These are phyloP conservation scores for Oropetium thomaeum DNA, from an alignment of 176 grass and related monocot genomes.

Conservation along the genomic window DNA sequence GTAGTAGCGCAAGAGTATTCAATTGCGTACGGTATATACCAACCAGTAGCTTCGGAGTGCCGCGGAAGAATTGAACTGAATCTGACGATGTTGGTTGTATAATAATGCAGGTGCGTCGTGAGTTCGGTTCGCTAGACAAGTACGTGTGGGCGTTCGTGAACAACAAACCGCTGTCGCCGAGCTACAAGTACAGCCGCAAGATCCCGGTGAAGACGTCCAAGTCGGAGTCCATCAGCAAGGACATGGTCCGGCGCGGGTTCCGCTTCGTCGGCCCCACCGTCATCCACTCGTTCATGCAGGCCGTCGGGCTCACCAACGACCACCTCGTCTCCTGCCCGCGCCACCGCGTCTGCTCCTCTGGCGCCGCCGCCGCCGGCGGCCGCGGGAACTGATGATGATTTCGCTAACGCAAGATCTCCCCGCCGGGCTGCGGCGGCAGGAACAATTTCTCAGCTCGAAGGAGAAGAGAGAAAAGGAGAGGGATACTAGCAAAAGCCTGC, in stretches of 20 bases:
- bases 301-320: conserved; percentile 92
- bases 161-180: conserved; percentile 68
- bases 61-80: neutral
- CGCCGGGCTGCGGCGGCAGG: too few species aligned
- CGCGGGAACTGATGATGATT: conserved; percentile 5
- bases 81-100: neutral
- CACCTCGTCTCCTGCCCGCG: conserved; percentile 95
- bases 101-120: conserved; percentile 43
- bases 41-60: neutral
- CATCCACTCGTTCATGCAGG: conserved; percentile 95
- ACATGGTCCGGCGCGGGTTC: conserved; percentile 90
- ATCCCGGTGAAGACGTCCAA: conserved; percentile 98
- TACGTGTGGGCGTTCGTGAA: conserved; percentile 95
- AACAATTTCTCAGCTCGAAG: neutral
- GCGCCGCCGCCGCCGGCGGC: neutral
- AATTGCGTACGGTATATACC: neutral
- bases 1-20: conserved; percentile 3
- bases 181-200: conserved; percentile 85
- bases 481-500: too few species aligned
- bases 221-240: conserved; percentile 97
- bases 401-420: too few species aligned
- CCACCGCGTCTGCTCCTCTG: conserved; percentile 51
- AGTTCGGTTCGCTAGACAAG: conserved; percentile 66
- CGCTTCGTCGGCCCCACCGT: conserved; percentile 89
- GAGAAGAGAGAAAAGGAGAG: neutral